Base-by-base conservation (phyloP, 257 asterid species). In the Plantago elongata region DNA sequence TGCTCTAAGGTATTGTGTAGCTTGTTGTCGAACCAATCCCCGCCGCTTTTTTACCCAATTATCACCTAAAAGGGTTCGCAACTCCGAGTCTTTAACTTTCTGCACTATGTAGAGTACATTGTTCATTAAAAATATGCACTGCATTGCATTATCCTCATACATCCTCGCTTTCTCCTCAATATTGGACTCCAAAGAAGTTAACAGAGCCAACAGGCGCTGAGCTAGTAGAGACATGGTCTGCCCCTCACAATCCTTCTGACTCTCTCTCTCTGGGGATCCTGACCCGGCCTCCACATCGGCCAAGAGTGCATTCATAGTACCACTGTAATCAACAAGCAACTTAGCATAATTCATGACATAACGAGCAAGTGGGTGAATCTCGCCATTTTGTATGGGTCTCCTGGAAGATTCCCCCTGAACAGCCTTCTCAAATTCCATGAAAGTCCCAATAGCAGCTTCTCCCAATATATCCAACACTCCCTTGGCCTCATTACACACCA, bases 301-400 rank as follows among this genome's bases (percentile, higher is more conserved):
- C 82, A 93, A 58, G 15, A 89, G 84, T 18, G 65, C 69, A 74
- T 87, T 87, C 13, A 93, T 83, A 7, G 97, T 87, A 42, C 72
- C 74, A 50, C 94, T 79, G 59, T 90, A 93, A 79, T 86, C 99
- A 68, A 79, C 99, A 27, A 93, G 89, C 79, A 89, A 76, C 70
- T 82, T 89, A 27, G 79, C 82, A 69, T 93, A 93, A 73, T 93
- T 93, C 99, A 93, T 93, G 50, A 93, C 99, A 73, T 93, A 93
- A 5, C 99, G 83, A 44, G 85, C 77, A 63, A 93, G 84, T 11
- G 97, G 99, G 61, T 89, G 99, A 65, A 93, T 85, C 72, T 87
- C 97, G 65, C 88, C 97, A 67, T 83, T 83, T 60, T 75, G 96
- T 45, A 85, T 72, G 2, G 96, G 91, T 70, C 72, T 86, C 78